Evolutionary conservation across 2,329 filamentous ascomycete species (phyloP), one percentile per base, ranked within the genome.

Genomic region (Elsinoe arachidis): DNA sequence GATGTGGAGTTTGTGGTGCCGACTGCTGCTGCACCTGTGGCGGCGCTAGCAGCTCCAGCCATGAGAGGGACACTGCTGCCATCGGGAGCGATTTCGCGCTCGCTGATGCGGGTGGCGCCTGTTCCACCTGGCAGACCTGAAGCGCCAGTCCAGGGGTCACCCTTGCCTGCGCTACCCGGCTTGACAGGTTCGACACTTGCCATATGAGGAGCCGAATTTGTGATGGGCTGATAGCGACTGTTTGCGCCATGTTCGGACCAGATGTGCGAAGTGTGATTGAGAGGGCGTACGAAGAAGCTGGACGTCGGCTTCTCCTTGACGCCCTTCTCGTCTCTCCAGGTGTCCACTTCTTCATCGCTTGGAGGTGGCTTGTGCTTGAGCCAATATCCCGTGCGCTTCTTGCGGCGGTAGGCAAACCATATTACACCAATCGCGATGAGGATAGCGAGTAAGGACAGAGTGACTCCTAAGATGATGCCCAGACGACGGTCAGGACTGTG

Each of bases 401-500:
- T 57, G 19, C 63, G 61, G 7, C 58, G 58, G 21, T 59, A 57
- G 11, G 63, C 26, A 38, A 54, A 61, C 59, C 56, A 61, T 6
- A 64, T 38, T 1, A 62, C 44, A 21, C 58, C 58, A 12, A 54
- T 43, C 33, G 57, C 51, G 10, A 64, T 34, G 23, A 51, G 59
- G 17, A 64, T 19, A 0, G 63, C 61, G 10, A 64, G 53, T 5
- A 58, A 55, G 5, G 61, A 59, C 12, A 64, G 57, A 5, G 57
- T 58, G 6, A 63, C 63, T 11, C 63, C 63, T 2, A 64, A 52
- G 21, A 60, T 56, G 30, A 64, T 63, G 5, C 63, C 63, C 2
- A 64, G 47, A 37, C 34, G 49, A 15, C 49, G 49, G 21, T 53
- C 49, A 12, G 49, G 19, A 12, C 34, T 26, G 15, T 46, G 55